Evolutionary conservation across 169 alveolate species (phyloP).

Genomic region (Babesia ovis): DNA sequence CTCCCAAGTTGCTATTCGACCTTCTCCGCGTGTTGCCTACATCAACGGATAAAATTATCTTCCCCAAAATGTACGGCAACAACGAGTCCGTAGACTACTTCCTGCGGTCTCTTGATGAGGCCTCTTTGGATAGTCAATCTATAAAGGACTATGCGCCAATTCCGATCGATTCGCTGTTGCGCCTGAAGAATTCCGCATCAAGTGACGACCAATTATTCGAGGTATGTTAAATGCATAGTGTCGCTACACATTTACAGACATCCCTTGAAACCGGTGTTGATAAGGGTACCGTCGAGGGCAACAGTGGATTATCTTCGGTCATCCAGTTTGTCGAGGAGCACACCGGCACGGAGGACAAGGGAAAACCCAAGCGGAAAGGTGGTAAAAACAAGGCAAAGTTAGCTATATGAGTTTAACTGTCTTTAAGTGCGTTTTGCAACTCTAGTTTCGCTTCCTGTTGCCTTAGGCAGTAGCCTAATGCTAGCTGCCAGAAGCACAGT

Average conservation of each 20-base stretch:
- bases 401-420: slow-evolving; percentile 37
- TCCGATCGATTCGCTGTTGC: slow-evolving; percentile 37
- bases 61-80: slow-evolving; percentile 56
- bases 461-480: slow-evolving; percentile 79
- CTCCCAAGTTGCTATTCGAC: slow-evolving; percentile 69
- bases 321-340: slow-evolving; percentile 51
- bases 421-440: slow-evolving; percentile 44
- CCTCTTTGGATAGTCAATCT: slow-evolving; percentile 7
- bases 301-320: slow-evolving; percentile 43
- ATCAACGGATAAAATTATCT: slow-evolving; percentile 5
- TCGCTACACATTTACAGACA: neutral
- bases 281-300: slow-evolving; percentile 30
- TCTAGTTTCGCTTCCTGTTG: slow-evolving; percentile 75
- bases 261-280: neutral
- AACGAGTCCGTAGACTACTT: slow-evolving; percentile 53
- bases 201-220: neutral
- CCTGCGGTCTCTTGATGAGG: slow-evolving; percentile 38
- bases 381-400: slow-evolving; percentile 32
- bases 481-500: slow-evolving; percentile 83
- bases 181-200: slow-evolving; percentile 5
- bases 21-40: slow-evolving; percentile 58
- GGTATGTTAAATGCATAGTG: neutral
- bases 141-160: slow-evolving; percentile 36
- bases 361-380: neutral
- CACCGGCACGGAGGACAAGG: neutral